phyloP scores from a whole-genome alignment of 176 grass and related monocot species.

The Hordeum marinum region DNA sequence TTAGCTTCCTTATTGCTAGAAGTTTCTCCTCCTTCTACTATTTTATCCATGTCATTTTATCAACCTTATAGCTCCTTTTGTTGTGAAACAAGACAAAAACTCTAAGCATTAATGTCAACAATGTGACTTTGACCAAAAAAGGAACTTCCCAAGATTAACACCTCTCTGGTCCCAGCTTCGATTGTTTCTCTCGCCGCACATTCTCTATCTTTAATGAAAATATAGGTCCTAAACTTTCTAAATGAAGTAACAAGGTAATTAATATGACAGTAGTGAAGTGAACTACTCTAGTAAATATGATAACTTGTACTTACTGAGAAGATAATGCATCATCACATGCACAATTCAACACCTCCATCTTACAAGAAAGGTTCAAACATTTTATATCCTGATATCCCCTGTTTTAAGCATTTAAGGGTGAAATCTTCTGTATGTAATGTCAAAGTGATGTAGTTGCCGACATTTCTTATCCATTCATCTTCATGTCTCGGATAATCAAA shows the following conservation, averaged over 20 bases:
- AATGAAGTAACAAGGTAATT: slow-evolving; percentile 9
- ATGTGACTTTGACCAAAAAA: background rate
- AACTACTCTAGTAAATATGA: background rate
- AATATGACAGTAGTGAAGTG: background rate
- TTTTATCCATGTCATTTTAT: slow-evolving; percentile 31
- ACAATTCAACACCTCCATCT: slow-evolving; percentile 60
- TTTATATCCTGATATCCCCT: slow-evolving; percentile 40
- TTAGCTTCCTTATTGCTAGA: slow-evolving; percentile 35
- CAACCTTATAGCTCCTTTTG: slow-evolving; percentile 57
- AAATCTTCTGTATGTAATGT: slow-evolving; percentile 24
- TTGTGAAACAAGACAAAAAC: slow-evolving; percentile 33
- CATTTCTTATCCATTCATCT: slow-evolving; percentile 50
- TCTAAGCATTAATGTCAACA: background rate
- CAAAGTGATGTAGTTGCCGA: slow-evolving; percentile 36
- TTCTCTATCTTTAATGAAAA: slow-evolving; percentile 26
- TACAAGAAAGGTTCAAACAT: slow-evolving; percentile 46
- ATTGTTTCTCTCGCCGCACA: slow-evolving; percentile 33
- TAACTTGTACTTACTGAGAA: slow-evolving; percentile 52
- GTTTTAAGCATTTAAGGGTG: slow-evolving; percentile 34
- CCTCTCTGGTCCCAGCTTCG: slow-evolving; percentile 48
- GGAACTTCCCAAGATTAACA: background rate
- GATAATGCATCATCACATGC: slow-evolving; percentile 61
- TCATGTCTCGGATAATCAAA: slow-evolving; percentile 35
- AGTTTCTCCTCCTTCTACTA: slow-evolving; percentile 5
- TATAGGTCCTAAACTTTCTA: slow-evolving; percentile 16